Percentiles rank a stretch among this genome's conserved stretches.
These are phyloP conservation scores for Meyerozyma carpophila DNA, from an alignment of 1,139 yeast genomes.

Conservation along the genomic window DNA sequence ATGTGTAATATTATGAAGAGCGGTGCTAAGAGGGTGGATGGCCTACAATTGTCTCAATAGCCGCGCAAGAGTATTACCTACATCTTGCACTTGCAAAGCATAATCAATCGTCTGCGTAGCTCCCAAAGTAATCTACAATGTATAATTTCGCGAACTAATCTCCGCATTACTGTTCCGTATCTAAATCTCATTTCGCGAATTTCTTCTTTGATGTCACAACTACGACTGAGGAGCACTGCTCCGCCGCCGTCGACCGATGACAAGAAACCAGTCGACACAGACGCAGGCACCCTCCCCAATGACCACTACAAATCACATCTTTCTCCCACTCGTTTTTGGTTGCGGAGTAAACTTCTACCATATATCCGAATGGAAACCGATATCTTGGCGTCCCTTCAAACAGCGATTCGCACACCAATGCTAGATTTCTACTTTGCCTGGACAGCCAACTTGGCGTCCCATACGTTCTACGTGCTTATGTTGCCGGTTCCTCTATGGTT, in stretches of 20 bases:
- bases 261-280: conserved; percentile 17
- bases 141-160: no score
- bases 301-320: conserved; percentile 61
- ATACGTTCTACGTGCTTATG: conserved; percentile 86
- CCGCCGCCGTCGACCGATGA: background rate
- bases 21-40: no score
- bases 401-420: conserved; percentile 38
- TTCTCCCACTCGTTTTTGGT: conserved; percentile 51
- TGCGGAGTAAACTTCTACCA: conserved; percentile 56
- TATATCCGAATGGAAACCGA: conserved; percentile 65
- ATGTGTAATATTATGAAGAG: conserved; percentile 29
- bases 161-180: no score
- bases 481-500: conserved; percentile 85
- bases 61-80: no score
- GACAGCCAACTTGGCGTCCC: conserved; percentile 88
- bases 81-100: no score
- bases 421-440: conserved; percentile 79
- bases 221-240: background rate
- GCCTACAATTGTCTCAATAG: no score
- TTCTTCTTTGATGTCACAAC: background rate
- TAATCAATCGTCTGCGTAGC: no score
- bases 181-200: no score
- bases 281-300: conserved; percentile 69
- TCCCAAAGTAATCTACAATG: no score
- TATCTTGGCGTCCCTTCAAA: conserved; percentile 54